A percentile compares a stretch with the other conserved stretches of the same genome.
phyloP scores from a whole-genome alignment of 257 asterid species.

The Datura wrightii region DNA sequence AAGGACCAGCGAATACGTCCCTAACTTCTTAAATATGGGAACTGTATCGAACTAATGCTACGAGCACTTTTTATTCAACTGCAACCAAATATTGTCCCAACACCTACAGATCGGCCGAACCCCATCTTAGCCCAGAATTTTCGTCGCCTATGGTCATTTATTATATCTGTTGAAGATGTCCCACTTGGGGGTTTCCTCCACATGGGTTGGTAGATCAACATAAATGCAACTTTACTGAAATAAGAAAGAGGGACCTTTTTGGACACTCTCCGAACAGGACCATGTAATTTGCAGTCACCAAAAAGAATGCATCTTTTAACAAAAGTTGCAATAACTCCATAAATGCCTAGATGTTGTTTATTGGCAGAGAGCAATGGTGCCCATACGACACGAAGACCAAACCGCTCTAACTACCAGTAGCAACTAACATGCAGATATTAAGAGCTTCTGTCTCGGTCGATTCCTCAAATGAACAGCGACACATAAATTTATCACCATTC shows the following conservation, averaged over 20 bases:
- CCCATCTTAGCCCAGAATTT: neutral
- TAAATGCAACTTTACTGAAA: constrained; percentile 22
- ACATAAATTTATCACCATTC: neutral
- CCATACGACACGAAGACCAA: constrained; percentile 23
- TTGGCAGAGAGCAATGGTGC: neutral
- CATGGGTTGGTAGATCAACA: constrained; percentile 43
- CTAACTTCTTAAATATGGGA: neutral
- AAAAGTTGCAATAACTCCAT: constrained; percentile 22
- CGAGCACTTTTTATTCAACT: neutral
- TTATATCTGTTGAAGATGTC: neutral
- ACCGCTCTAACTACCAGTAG: constrained; percentile 47
- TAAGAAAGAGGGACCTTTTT: neutral
- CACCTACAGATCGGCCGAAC: neutral
- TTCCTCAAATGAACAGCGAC: neutral
- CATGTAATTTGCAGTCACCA: constrained; percentile 29
- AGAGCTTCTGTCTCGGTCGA: constrained; percentile 39
- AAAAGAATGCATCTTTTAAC: constrained; percentile 35
- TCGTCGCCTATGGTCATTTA: neutral
- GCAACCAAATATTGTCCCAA: no score
- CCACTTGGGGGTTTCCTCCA: constrained; percentile 39
- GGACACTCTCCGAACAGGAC: neutral
- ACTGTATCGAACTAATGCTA: no score
- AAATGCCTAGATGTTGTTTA: neutral
- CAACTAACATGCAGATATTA: constrained; percentile 47
- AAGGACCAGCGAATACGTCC: neutral